Percentiles rank a stretch among this genome's conserved stretches.
These are phyloP conservation scores for Fallopia convolvulus DNA, from an alignment of 148 eudicot genomes.

Conservation along the genomic window DNA sequence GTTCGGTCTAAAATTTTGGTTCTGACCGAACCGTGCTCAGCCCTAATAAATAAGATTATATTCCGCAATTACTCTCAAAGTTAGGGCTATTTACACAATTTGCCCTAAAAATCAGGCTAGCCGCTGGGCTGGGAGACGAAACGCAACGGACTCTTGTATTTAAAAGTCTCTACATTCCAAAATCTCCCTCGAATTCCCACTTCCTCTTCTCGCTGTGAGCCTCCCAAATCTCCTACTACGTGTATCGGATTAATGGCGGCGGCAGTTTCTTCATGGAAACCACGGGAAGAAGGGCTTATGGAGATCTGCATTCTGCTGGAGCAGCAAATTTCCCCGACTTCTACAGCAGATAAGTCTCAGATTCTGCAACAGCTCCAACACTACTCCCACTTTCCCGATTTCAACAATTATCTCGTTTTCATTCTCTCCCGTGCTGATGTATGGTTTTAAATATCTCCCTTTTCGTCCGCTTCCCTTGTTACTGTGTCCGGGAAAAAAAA, in stretches of 20 bases:
- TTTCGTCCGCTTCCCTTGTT: not conserved
- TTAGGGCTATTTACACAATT: no score
- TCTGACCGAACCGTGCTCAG: no score
- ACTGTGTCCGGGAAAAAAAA: not conserved
- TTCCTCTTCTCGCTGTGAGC: not conserved
- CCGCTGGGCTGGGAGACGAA: not conserved
- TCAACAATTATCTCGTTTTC: slow-evolving; percentile 86
- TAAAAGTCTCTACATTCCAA: not conserved
- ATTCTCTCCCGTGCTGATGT: slow-evolving; percentile 85
- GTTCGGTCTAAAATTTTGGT: no score
- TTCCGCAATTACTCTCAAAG: no score
- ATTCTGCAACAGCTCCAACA: slow-evolving; percentile 81
- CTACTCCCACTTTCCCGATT: slow-evolving; percentile 86
- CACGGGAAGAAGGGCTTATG: slow-evolving; percentile 79
- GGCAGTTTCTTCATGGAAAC: slow-evolving; percentile 53
- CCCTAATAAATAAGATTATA: no score
- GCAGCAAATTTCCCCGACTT: slow-evolving; percentile 73
- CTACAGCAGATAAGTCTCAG: slow-evolving; percentile 64
- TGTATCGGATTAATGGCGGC: slow-evolving; percentile 17
- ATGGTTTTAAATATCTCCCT: not conserved
- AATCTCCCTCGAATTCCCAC: not conserved
- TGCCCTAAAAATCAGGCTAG: no score
- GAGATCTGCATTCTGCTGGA: slow-evolving; percentile 84
- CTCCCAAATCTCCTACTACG: not conserved
- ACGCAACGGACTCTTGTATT: not conserved